A percentile compares a stretch with the other conserved stretches of the same genome.
phyloP scores from a whole-genome alignment of 306 rosid genomes.

The Begonia fuchsioides region DNA sequence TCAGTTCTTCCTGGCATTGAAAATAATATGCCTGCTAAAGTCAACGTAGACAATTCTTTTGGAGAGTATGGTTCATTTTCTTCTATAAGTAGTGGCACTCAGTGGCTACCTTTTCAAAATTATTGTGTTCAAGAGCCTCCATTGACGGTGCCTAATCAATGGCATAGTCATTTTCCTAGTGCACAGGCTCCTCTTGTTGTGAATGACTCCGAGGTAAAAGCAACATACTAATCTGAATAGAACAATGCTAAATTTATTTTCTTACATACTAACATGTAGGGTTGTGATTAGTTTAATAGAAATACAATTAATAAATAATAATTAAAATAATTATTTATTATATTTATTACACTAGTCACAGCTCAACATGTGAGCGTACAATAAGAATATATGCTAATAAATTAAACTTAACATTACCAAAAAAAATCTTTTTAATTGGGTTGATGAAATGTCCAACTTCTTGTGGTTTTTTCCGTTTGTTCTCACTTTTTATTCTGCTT shows the following conservation, averaged over 20 bases:
- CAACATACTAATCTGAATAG: background rate
- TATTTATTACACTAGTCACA: too few relatives aligned
- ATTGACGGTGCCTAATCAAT: slow-evolving; percentile 22
- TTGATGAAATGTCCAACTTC: background rate
- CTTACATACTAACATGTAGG: too few relatives aligned
- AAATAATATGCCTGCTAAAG: slow-evolving; percentile 12
- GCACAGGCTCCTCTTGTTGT: slow-evolving; percentile 20
- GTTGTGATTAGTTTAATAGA: too few relatives aligned
- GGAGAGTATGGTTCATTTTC: slow-evolving; percentile 33
- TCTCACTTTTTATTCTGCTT: background rate
- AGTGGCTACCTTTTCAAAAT: slow-evolving; percentile 28
- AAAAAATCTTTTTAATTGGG: background rate
- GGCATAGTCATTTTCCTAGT: slow-evolving; percentile 24
- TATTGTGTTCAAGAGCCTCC: slow-evolving; percentile 16
- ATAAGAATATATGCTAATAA: too few relatives aligned
- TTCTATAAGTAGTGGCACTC: slow-evolving; percentile 20
- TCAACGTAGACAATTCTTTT: slow-evolving; percentile 16
- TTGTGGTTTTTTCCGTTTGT: background rate
- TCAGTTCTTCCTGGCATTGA: slow-evolving; percentile 18
- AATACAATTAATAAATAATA: too few relatives aligned
- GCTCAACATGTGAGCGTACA: too few relatives aligned
- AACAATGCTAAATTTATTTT: too few relatives aligned
- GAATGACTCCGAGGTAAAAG: slow-evolving; percentile 30
- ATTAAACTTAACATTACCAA: too few relatives aligned
- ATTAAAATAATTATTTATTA: too few relatives aligned